Evolutionary conservation across 257 asterid genomes (phyloP).

Genomic region (Rubia yunnanensis): DNA sequence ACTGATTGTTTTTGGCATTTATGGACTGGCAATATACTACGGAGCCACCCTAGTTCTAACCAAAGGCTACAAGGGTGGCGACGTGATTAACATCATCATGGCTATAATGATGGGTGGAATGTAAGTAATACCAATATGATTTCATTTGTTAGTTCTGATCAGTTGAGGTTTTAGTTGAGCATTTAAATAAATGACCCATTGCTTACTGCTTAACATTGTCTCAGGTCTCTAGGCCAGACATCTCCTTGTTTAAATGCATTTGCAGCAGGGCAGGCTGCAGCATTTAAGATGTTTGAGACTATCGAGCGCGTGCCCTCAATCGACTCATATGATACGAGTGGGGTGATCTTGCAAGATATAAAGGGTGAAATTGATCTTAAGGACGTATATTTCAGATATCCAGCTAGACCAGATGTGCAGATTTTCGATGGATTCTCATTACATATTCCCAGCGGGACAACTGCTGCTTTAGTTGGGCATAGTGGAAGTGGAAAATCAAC

Average conservation of each 20-base stretch:
- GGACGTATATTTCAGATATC: constrained; percentile 54
- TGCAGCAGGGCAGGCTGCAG: constrained; percentile 62
- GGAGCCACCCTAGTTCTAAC: constrained; percentile 44
- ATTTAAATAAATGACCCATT: background rate
- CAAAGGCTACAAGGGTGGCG: constrained; percentile 44
- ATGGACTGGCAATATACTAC: constrained; percentile 56
- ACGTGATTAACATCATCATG: constrained; percentile 40
- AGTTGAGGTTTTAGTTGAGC: background rate
- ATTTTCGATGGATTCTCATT: constrained; percentile 59
- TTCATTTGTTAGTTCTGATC: too few species aligned
- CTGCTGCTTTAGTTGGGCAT: constrained; percentile 70
- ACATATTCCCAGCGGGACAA: constrained; percentile 36
- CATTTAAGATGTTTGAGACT: constrained; percentile 51
- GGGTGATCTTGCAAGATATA: constrained; percentile 37
- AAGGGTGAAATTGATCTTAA: constrained; percentile 57
- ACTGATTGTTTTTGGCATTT: constrained; percentile 27
- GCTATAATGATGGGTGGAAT: constrained; percentile 57
- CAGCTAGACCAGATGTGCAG: constrained; percentile 68
- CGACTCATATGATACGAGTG: constrained; percentile 38
- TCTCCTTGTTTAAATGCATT: constrained; percentile 51
- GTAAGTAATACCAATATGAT: too few species aligned
- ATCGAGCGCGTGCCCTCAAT: constrained; percentile 43
- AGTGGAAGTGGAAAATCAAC: constrained; percentile 91
- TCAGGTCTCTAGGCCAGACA: constrained; percentile 57
- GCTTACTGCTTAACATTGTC: background rate